Evolutionary conservation across 2,329 filamentous ascomycete species (phyloP).

Genomic region (Pyricularia sp.): DNA sequence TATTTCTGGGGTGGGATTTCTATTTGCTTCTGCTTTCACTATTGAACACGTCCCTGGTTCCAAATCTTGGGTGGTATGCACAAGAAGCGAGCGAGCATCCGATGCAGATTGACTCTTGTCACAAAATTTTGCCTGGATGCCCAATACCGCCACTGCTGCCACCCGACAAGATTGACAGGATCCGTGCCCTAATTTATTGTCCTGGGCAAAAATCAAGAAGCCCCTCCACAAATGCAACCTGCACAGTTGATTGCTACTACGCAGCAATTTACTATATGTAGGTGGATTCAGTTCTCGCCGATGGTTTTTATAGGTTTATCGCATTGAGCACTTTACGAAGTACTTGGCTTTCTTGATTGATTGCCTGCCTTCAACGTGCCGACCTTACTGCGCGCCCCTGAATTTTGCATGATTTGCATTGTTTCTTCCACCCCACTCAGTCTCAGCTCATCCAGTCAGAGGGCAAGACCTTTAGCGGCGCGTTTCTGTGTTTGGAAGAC

Average conservation of each 20-base stretch:
- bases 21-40: background rate
- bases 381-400: background rate
- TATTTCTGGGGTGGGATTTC: background rate
- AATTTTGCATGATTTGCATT: background rate
- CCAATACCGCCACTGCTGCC: background rate
- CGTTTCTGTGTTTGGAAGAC: background rate
- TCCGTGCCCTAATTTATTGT: background rate
- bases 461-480: background rate
- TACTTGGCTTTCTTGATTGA: background rate
- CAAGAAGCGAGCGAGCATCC: background rate
- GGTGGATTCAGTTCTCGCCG: background rate
- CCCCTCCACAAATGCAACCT: background rate
- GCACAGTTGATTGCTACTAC: background rate
- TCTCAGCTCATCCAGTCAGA: background rate
- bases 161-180: background rate
- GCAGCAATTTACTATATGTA: background rate
- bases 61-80: background rate
- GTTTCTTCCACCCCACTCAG: background rate
- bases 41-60: background rate
- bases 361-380: background rate
- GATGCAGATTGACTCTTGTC: background rate
- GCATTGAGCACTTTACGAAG: background rate
- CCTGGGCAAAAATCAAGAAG: background rate
- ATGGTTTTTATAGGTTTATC: background rate
- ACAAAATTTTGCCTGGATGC: background rate